Conservation (phyloP, 192 early-diverging fungal genomes). For the Allomyces macrogynus region DNA sequence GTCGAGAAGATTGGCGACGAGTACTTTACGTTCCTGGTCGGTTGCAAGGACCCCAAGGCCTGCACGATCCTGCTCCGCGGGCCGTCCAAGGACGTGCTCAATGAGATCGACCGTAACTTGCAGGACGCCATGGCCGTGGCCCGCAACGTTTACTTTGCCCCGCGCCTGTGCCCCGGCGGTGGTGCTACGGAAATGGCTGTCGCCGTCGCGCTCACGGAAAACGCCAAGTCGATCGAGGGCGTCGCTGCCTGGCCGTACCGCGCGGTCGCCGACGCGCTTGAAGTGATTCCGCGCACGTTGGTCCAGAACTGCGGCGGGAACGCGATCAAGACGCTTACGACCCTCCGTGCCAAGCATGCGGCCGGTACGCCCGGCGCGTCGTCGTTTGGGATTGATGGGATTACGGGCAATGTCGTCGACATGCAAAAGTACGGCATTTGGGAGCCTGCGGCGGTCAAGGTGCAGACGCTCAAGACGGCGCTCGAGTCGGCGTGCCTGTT, state of each 20-base stretch:
- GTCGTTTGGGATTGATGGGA: slow-evolving; percentile 90
- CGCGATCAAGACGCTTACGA: slow-evolving; percentile 87
- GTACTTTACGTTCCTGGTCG: slow-evolving; percentile 88
- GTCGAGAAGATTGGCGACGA: slow-evolving; percentile 98
- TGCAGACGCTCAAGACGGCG: slow-evolving; percentile 98
- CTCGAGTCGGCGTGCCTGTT: slow-evolving; percentile 80
- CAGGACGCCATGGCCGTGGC: slow-evolving; percentile 98
- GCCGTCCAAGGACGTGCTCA: slow-evolving; percentile 89
- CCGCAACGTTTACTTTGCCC: slow-evolving; percentile 93
- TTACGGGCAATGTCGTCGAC: slow-evolving; percentile 73
- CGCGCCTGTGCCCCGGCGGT: slow-evolving; percentile 81
- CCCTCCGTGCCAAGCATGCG: slow-evolving; percentile 88
- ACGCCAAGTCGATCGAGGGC: slow-evolving; percentile 72
- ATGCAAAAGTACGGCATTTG: slow-evolving; percentile 97
- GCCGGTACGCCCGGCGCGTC: slow-evolving; percentile 33
- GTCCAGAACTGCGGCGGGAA: slow-evolving; percentile 99
- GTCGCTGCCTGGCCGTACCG: slow-evolving; percentile 94
- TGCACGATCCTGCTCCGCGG: slow-evolving; percentile 95
- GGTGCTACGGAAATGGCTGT: slow-evolving; percentile 98
- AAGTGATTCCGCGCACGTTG: slow-evolving; percentile 94
- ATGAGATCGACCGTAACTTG: slow-evolving; percentile 96
- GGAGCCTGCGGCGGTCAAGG: slow-evolving; percentile 98
- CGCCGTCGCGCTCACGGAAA: slow-evolving; percentile 66
- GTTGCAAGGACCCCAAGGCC: slow-evolving; percentile 92
- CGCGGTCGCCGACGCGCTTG: slow-evolving; percentile 82